Evolutionary conservation across 352 stramenopile species (phyloP), one percentile per base, ranked within the genome.

Genomic region (Thraustotheca clavata): DNA sequence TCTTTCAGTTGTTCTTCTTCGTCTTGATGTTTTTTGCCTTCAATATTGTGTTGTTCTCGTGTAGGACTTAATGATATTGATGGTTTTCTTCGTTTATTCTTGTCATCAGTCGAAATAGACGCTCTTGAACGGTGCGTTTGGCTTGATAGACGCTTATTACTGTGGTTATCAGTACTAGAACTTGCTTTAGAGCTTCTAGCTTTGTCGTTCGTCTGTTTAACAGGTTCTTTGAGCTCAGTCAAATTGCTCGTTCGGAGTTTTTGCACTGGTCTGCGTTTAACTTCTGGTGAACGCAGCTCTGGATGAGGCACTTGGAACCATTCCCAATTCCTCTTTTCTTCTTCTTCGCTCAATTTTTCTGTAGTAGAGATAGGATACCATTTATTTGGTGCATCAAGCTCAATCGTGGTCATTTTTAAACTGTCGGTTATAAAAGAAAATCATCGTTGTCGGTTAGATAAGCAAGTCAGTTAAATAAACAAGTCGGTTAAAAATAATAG

Each of bases 281-380:
- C 24, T 16, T 52, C 43, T 11, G 57, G 57, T 26, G 57, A 65
- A n/a, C 35, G 35, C 24, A 46, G 35, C 7, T 46, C 57, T 31
- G 16, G 16, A 5, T 65, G 57, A 9, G 36, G 38, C 16, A 65
- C 39, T 32, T 65, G 57, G 26, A 65, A 65, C 57, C 57, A 65
- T 32, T 52, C 57, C 57, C 57, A 65, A 46, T 65, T 65, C 26
- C 26, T 32, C n/a, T 65, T 7, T n/a, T 65, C 57, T 14, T 65
- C 57, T 2, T n/a, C 27, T 18, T 65, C 57, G 4, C 24, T 35
- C 31, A 29, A 31, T 12, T 65, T 46, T 33, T 65, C 57, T 34
- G 57, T 46, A 2, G 43, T 14, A 11, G 57, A 52, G 18, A 65
- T 40, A 35, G 52, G 41, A 26, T 57, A 33, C 57, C 57, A 65